Evolutionary conservation across 2,329 filamentous ascomycete genomes (phyloP).

Genomic region (Ceratocystiopsis minuta): DNA sequence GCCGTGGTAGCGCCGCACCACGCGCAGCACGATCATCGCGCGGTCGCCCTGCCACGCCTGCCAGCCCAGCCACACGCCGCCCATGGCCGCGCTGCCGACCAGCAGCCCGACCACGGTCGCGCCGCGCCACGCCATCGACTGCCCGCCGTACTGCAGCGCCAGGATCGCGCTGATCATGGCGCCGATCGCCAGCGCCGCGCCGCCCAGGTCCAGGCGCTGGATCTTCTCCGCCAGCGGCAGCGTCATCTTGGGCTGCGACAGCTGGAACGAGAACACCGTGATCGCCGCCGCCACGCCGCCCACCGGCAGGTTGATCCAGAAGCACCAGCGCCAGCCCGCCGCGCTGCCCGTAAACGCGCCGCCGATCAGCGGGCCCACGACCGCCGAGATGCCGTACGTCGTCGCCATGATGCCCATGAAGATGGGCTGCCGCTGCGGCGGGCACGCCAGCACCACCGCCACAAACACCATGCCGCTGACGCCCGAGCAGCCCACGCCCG

Average conservation of each 20-base stretch:
- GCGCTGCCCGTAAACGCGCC: slow-evolving; percentile 11
- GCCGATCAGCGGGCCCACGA: slow-evolving; percentile 11
- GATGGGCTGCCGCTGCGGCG: slow-evolving; percentile 13
- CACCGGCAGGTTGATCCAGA: slow-evolving; percentile 15
- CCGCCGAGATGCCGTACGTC: slow-evolving; percentile 13
- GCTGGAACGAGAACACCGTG: slow-evolving; percentile 16
- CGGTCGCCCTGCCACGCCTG: slow-evolving; percentile 22
- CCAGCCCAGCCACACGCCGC: slow-evolving; percentile 14
- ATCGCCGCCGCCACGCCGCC: slow-evolving; percentile 12
- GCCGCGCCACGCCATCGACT: slow-evolving; percentile 18
- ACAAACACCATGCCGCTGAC: slow-evolving; percentile 18
- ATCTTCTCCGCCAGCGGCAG: slow-evolving; percentile 1
- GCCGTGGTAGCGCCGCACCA: slow-evolving; percentile 23
- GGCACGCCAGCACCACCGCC: slow-evolving; percentile 18
- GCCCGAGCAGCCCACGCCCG: slow-evolving; percentile 27
- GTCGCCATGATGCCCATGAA: slow-evolving; percentile 4
- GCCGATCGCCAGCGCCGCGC: slow-evolving; percentile 22
- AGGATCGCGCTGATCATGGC: slow-evolving; percentile 21
- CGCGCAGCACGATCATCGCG: slow-evolving; percentile 29
- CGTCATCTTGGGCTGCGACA: slow-evolving; percentile 3
- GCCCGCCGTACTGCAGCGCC: slow-evolving; percentile 24
- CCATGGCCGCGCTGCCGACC: slow-evolving; percentile 11
- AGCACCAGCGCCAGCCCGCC: slow-evolving; percentile 12
- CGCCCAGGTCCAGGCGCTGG: slow-evolving; percentile 7
- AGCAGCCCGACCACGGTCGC: slow-evolving; percentile 18